Evolutionary conservation across 495 filamentous ascomycete species (phyloP).

Genomic region (Cetradonia linearis): DNA sequence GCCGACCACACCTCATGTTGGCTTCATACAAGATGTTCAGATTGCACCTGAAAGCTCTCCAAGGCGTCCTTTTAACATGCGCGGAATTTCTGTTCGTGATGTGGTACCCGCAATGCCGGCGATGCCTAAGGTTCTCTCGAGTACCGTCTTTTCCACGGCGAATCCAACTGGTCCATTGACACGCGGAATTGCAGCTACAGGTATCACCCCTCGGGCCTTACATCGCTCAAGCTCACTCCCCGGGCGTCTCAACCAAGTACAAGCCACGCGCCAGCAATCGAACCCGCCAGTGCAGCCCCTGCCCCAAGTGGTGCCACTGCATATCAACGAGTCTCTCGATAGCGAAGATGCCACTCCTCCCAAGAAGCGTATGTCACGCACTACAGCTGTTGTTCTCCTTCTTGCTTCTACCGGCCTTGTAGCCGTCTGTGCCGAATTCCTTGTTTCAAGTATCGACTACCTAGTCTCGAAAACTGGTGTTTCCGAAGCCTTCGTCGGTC

Average conservation of each 20-base stretch:
- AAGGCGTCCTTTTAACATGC: constrained; percentile 38
- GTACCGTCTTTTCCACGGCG: constrained; percentile 50
- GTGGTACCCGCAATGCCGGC: constrained; percentile 32
- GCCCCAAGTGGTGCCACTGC: constrained; percentile 35
- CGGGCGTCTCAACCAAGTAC: constrained; percentile 48
- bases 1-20: constrained; percentile 23
- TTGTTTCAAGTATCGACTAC: constrained; percentile 67
- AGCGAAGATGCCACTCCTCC: constrained; percentile 31
- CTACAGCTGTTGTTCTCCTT: constrained; percentile 62
- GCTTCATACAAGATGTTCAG: constrained; percentile 27
- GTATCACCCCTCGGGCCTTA: constrained; percentile 48
- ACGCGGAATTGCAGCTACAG: constrained; percentile 36
- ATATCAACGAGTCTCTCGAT: constrained; percentile 25
- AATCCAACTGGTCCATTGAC: constrained; percentile 32
- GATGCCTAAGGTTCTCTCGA: constrained; percentile 51
- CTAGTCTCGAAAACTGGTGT: constrained; percentile 56
- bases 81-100: constrained; percentile 35
- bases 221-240: constrained; percentile 74
- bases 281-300: constrained; percentile 33
- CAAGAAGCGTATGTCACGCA: constrained; percentile 57
- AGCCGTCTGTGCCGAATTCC: constrained; percentile 77
- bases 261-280: constrained; percentile 28
- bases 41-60: constrained; percentile 24
- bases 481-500: constrained; percentile 72
- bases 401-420: constrained; percentile 69